Evolutionary conservation across 2,329 filamentous ascomycete species (phyloP), one percentile per base, ranked within the genome.

Genomic region (Helminthosporium solani): DNA sequence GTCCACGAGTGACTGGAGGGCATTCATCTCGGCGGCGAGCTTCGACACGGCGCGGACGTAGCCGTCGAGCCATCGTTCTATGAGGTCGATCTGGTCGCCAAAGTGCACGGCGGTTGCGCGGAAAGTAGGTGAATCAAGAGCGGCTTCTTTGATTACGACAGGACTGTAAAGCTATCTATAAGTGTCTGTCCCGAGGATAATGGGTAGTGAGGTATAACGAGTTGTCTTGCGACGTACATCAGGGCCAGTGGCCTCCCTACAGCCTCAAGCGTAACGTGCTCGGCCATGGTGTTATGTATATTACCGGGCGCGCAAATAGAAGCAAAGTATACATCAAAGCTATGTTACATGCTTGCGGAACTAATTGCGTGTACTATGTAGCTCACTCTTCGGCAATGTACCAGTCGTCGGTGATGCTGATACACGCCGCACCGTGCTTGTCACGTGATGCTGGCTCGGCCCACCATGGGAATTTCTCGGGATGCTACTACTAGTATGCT

Each of bases 101-200:
- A 96, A 96, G 73, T 96, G 90, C 37, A 87, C 75, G 33, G 89
- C 83, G 18, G 88, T 88, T 37, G 91, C 89, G 55, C 94, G 89
- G 70, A 97, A 97, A 28, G 91, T 95, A 20, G 94, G 94, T 31
- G 91, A 96, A 73, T 99, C 94, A 74, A 97, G 87, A 16, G 90
- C 88, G 40, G 94, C 94, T 80, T 99, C 94, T 74, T 92, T 94
- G 59, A 97, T 80, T 50, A 85, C 85, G 28, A 97, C 91, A 35
- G 94, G 90, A 46, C 82, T 84, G 23, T 25, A 56, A 31, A 31
- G 15, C n/a, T 20, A 30, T 7, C 9, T 23, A 18, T 41, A 15
- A 41, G 28, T 12, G 18, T 31, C 14, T 27, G 7, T 7, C 19
- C 33, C 23, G 54, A 49, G 40, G 14, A 23, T n/a, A 12, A 33